Conservation (phyloP, 805 yeast genomes). For the Ogataea glucozyma region DNA sequence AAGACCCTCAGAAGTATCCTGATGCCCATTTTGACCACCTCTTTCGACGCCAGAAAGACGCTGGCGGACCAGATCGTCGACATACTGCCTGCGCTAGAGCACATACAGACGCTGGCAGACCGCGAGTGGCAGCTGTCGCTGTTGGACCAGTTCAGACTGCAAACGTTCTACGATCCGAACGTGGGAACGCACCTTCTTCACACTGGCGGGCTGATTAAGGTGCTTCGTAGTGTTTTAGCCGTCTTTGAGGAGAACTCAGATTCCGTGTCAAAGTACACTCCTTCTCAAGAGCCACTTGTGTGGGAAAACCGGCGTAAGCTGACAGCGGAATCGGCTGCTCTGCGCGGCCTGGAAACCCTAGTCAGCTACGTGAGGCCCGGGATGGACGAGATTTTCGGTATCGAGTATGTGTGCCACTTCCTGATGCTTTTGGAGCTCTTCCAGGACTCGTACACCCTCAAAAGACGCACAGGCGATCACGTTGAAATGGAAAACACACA, state of each 20-base stretch:
- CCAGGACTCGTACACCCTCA: conserved; percentile 58
- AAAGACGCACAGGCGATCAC: conserved; percentile 67
- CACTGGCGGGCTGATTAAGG: conserved; percentile 40
- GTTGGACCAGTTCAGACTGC: conserved; percentile 33
- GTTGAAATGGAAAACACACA: conserved; percentile 57
- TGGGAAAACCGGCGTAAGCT: conserved; percentile 20
- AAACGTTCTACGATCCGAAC: conserved; percentile 34
- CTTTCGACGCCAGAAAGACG: conserved; percentile 44
- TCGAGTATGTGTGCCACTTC: conserved; percentile 38
- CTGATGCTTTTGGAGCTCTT: conserved; percentile 51
- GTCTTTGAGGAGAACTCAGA: conserved; percentile 12
- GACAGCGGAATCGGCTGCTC: conserved; percentile 15
- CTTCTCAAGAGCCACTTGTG: conserved; percentile 2
- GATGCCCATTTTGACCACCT: conserved; percentile 57
- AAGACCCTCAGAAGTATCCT: conserved; percentile 47
- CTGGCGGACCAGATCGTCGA: conserved; percentile 56
- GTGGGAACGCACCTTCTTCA: conserved; percentile 42
- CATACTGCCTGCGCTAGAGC: conserved; percentile 52
- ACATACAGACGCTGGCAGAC: conserved; percentile 46
- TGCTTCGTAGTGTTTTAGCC: conserved; percentile 39
- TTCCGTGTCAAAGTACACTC: conserved; percentile 13
- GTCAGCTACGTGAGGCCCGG: conserved; percentile 31
- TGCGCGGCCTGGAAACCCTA: conserved; percentile 26
- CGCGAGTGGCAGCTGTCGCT: conserved; percentile 48
- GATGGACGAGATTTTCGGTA: conserved; percentile 20